Evolutionary conservation across 1,284 basidiomycete species (phyloP), one percentile per base, ranked within the genome.

Genomic region (Marasmius fiardii): DNA sequence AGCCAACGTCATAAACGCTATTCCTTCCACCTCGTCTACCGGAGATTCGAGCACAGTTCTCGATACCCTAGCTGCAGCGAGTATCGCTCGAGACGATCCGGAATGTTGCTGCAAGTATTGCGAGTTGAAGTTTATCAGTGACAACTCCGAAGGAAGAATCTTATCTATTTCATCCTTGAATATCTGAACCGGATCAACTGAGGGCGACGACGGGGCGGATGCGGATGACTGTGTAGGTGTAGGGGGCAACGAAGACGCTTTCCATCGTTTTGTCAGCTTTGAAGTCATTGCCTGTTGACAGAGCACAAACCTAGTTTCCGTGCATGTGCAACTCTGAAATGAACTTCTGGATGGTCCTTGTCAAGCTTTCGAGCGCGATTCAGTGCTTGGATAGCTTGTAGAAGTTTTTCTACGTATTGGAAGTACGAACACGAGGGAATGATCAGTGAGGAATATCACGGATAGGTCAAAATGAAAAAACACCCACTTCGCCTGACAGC

Each of bases 341-440:
- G 91, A 31, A 97, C 71, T 43, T 85, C 81, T 0, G 93, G 81
- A 57, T 88, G 70, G 8, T 82, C 72, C 0, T 81, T 61, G 54
- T 87, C 78, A 10, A 95, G 63, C 0, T 74, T 67, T 11, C 77
- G 74, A 0, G 88, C 89, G 1, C 74, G 75, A 8, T 76, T 77
- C 4, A 98, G 76, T 0, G 92, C 92, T 58, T 82, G 78, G 1
- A 86, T 72, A 0, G 93, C 94, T 63, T 92, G 88, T 24, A 95
- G 70, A 64, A 87, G 88, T 68, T 92, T 92, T 65, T 85, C 93
- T 95, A 61, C 50, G 35, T 43, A n/a, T n/a, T n/a, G n/a, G n/a
- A n/a, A n/a, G n/a, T n/a, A n/a, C n/a, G n/a, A n/a, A n/a, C n/a
- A n/a, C 26, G 6, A 43, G 2, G 20, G 37, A 56, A n/a, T 53